Evolutionary conservation across 805 yeast species (phyloP), one percentile per base, ranked within the genome.

Genomic region (Starmerella stellata): DNA sequence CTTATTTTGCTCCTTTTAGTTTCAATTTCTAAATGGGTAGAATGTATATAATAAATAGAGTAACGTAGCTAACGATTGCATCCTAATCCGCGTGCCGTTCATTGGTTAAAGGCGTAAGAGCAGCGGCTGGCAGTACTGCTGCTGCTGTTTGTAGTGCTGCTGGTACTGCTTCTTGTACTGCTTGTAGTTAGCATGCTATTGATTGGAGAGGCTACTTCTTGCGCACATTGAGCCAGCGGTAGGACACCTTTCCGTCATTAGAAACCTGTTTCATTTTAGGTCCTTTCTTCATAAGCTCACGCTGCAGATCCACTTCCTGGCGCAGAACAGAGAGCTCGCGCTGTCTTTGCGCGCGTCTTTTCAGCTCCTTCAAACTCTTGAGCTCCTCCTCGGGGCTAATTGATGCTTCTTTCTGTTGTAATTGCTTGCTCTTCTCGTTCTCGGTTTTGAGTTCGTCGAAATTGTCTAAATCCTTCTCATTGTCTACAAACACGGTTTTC

Each of bases 241-340:
- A 90, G 2, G 68, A 64, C 0, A 70, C 69, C 40, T 69, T 68
- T 3, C 96, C 96, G 25, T 71, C 67, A 14, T 66, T 61, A 40
- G 68, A 77, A 2, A 68, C 64, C 4, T 77, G 56, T 62, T 83
- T 83, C 68, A 76, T 78, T 61, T 79, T 80, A 44, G 74, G 72
- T 1, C 96, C 96, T 47, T 75, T 78, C 56, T 81, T 81, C 93
- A 87, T 82, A 39, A 83, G 67, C 53, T 85, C 93, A 44, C 78
- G 72, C 51, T 83, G 92, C 40, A 70, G 50, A 40, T 78, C 79
- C 73, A 85, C 73, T 51, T 74, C 70, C 31, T 66, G 66, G 52
- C 81, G 77, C 15, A 87, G 78, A 37, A 68, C 68, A 37, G 64
- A 63, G 47, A 87, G 65, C 57, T 83, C 72, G 38, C 65, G 60